Conservation (phyloP, 73 alveolate species). For the Stentor coeruleus region DNA sequence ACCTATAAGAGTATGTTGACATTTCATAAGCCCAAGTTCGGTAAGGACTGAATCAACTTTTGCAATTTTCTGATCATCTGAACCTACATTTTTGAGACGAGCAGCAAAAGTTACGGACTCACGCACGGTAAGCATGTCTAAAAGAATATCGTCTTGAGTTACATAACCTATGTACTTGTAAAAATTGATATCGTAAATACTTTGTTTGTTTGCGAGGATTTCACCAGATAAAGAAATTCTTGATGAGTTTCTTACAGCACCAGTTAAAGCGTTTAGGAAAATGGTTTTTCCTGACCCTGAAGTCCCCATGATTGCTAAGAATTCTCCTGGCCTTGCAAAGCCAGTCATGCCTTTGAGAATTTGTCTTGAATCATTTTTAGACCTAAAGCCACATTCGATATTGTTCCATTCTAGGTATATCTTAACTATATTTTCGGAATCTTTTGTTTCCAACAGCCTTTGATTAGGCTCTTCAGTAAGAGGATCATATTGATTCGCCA, state of each 20-base stretch:
- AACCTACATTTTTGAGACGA: constrained; percentile 16
- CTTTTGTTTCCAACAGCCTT: background rate
- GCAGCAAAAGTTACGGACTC: constrained; percentile 48
- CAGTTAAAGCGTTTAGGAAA: background rate
- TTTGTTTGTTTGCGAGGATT: background rate
- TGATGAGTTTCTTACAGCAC: background rate
- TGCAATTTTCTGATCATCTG: constrained; percentile 1
- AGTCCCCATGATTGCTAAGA: background rate
- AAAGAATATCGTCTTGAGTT: constrained; percentile 54
- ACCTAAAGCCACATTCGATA: background rate
- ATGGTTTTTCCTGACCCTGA: background rate
- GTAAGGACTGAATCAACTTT: constrained; percentile 27
- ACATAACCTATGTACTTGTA: constrained; percentile 28
- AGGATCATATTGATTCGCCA: no score
- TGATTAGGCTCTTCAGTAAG: no score
- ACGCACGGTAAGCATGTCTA: constrained; percentile 26
- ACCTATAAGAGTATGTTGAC: constrained; percentile 32
- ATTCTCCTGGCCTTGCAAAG: background rate
- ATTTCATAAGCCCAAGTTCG: constrained; percentile 29
- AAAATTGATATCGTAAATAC: no score
- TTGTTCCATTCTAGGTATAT: background rate
- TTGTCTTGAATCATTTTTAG: background rate
- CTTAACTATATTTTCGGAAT: background rate
- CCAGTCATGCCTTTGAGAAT: background rate
- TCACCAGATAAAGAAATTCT: background rate